A percentile compares a stretch with the other conserved stretches of the same genome.
These are phyloP conservation scores for Lotus japonicus DNA, from an alignment of 306 rosid genomes.

Conservation along the genomic window DNA sequence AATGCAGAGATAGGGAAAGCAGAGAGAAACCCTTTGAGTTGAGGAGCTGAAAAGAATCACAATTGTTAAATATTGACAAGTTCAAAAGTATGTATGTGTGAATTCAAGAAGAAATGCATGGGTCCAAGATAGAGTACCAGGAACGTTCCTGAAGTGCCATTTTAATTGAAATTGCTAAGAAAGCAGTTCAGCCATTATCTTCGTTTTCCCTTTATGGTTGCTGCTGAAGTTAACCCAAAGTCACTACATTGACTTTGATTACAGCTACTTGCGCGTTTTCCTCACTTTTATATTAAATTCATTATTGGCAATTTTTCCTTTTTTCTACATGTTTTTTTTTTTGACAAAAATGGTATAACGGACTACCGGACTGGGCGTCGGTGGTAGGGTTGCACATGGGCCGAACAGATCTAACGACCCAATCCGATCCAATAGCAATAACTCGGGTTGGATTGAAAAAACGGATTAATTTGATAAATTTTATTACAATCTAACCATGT, in stretches of 20 bases:
- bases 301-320: too few species aligned
- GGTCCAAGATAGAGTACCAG: not conserved
- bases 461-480: too few species aligned
- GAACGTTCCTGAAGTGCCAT: not conserved
- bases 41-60: not conserved
- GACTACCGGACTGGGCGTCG: too few species aligned
- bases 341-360: too few species aligned
- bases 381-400: too few species aligned
- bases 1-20: not conserved
- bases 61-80: not conserved
- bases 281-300: too few species aligned
- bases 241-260: slow-evolving; percentile 22
- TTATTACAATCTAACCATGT: too few species aligned
- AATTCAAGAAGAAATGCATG: not conserved
- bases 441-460: too few species aligned
- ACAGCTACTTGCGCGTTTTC: not conserved
- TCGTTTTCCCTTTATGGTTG: not conserved
- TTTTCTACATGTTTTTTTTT: too few species aligned
- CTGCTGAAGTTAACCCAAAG: not conserved
- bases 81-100: not conserved
- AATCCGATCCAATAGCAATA: too few species aligned
- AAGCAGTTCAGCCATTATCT: not conserved
- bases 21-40: not conserved
- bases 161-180: not conserved
- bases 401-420: too few species aligned